A percentile compares a stretch with the other conserved stretches of the same genome.
Conservation (phyloP, 2,329 filamentous ascomycete species). For the Fusarium anguioides region DNA sequence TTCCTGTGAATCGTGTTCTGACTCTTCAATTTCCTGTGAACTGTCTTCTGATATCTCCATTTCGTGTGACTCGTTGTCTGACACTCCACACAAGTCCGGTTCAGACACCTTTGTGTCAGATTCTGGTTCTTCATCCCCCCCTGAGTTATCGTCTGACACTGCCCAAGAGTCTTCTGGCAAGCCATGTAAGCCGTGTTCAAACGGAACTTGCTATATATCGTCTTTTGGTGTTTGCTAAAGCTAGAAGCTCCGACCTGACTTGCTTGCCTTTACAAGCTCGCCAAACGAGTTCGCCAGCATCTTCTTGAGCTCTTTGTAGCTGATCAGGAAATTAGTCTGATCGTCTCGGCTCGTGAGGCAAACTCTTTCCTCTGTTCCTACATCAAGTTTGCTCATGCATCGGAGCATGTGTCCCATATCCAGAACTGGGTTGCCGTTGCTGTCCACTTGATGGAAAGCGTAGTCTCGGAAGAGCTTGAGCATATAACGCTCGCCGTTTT, state of each 20-base stretch:
- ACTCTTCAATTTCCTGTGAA: too few relatives aligned
- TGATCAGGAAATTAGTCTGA: conserved; percentile 87
- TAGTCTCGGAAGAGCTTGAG: conserved; percentile 97
- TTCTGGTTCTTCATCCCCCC: too few relatives aligned
- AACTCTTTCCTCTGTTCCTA: conserved; percentile 86
- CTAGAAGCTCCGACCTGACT: conserved; percentile 53
- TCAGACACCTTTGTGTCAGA: too few relatives aligned
- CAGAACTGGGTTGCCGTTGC: conserved; percentile 82
- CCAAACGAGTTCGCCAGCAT: conserved; percentile 68
- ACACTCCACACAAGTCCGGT: too few relatives aligned
- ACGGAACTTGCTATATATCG: neutral
- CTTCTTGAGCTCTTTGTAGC: conserved; percentile 87
- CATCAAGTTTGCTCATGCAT: conserved; percentile 92
- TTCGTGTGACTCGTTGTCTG: too few relatives aligned
- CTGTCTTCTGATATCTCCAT: too few relatives aligned
- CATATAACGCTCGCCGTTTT: conserved; percentile 91
- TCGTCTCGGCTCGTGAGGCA: conserved; percentile 89
- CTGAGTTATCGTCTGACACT: too few relatives aligned
- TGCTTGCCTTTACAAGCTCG: conserved; percentile 64
- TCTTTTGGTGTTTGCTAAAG: conserved; percentile 5
- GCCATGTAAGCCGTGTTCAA: too few relatives aligned
- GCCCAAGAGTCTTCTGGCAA: too few relatives aligned
- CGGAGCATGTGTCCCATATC: conserved; percentile 89
- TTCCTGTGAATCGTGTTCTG: neutral
- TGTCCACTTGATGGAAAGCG: conserved; percentile 95